Evolutionary conservation across 805 yeast species (phyloP), one percentile per base, ranked within the genome.

Genomic region (Kuraishia piskuri): DNA sequence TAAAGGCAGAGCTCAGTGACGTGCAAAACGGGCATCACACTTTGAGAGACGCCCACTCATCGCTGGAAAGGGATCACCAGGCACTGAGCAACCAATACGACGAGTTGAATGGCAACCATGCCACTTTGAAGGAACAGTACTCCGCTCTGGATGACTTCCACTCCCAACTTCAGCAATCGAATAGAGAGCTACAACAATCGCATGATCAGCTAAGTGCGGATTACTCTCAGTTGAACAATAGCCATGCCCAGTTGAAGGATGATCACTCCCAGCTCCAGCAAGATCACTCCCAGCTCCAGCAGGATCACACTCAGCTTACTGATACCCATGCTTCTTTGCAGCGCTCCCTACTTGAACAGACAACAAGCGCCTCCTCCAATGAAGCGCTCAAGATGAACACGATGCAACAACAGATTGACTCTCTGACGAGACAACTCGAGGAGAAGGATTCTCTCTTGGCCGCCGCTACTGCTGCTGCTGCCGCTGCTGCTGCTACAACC

Each of bases 21-120:
- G 25, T 49, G n/a, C 50, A 49, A 25, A 23, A 37, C 10, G 52
- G 22, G 23, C 25, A 52, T 26, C 46, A 44, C 19, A 46, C n/a
- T 3, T 8, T 23, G 19, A n/a, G 36, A 22, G 40, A 24, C 12
- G 48, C 20, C n/a, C 36, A 26, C 21, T 44, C 37, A 17, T 1
- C 12, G 24, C 48, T 52, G 7, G 17, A 20, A 10, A 22, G 2
- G 24, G 55, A 50, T 17, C 46, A 48, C 50, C 51, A 50, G 37
- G 36, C 6, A 12, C 24, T 48, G 46, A 47, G 37, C 47, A 45
- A 46, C 47, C 50, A 40, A 24, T 50, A 21, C 20, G 49, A 25
- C 12, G 52, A 49, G 10, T 49, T 52, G 23, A 37, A 49, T 5
- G 48, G 37, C 12, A 19, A 23, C 25, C 47, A 21, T n/a, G 24